Evolutionary conservation across 2,329 filamentous ascomycete species (phyloP).

Genomic region (Colletotrichum limetticola): DNA sequence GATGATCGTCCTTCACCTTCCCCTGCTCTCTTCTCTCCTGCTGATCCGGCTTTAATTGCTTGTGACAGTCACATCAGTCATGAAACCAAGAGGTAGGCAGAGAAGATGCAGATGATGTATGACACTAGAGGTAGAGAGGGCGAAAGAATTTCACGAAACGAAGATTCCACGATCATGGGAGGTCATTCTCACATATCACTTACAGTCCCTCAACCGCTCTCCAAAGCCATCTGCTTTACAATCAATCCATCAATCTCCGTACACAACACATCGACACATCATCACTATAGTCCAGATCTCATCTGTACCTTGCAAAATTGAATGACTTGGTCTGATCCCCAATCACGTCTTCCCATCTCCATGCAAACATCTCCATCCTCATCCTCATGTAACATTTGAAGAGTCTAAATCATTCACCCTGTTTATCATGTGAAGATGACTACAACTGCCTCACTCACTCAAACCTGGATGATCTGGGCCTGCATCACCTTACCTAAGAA

Average conservation of each 20-base stretch:
- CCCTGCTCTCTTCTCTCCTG: not conserved
- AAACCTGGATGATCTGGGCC: too few species aligned
- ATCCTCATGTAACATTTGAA: not conserved
- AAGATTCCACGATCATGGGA: too few species aligned
- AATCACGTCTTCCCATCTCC: not conserved
- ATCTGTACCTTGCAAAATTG: not conserved
- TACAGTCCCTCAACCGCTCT: too few species aligned
- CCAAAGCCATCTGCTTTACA: not conserved
- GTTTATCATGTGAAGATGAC: not conserved
- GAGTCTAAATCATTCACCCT: not conserved
- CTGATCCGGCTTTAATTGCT: too few species aligned
- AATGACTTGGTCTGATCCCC: not conserved
- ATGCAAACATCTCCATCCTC: not conserved
- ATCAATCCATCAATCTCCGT: not conserved
- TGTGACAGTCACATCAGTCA: too few species aligned
- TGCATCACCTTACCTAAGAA: not conserved
- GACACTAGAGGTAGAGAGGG: too few species aligned
- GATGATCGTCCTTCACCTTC: not conserved
- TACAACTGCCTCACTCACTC: not conserved
- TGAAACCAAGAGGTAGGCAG: too few species aligned
- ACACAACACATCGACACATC: not conserved
- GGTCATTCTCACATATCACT: too few species aligned
- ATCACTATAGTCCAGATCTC: not conserved
- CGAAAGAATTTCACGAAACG: too few species aligned
- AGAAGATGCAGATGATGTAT: too few species aligned